Percentiles rank a stretch among this genome's conserved stretches.
Evolutionary conservation across 257 asterid genomes (phyloP).

Genomic region (Craterostigma plantagineum): DNA sequence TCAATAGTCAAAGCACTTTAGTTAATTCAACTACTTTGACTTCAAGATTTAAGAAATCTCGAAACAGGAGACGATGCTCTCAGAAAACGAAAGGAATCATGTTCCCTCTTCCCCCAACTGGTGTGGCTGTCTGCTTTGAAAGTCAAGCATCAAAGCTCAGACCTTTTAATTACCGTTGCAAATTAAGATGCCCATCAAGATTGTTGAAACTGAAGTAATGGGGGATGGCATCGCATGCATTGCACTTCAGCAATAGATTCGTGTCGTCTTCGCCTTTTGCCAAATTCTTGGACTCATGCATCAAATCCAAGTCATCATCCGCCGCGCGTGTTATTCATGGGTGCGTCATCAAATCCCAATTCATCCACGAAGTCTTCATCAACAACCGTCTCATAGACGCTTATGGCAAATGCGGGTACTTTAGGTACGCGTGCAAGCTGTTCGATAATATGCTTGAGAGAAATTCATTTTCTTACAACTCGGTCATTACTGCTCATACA

Average conservation of each 20-base stretch:
- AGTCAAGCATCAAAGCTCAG: too few species aligned
- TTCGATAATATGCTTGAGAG: constrained; percentile 22
- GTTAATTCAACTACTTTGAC: too few species aligned
- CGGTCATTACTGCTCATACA: constrained; percentile 22
- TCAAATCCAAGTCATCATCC: constrained; percentile 19
- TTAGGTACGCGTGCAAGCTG: constrained; percentile 17
- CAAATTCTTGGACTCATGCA: constrained; percentile 27
- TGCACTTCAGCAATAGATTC: constrained; percentile 10
- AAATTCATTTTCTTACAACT: constrained; percentile 26
- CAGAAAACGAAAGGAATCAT: too few species aligned
- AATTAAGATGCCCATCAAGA: constrained; percentile 2
- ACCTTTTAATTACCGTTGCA: constrained; percentile 2
- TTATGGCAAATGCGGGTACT: constrained; percentile 28
- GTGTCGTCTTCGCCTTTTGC: constrained; percentile 29
- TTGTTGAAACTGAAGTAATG: constrained; percentile 12
- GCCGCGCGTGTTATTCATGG: constrained; percentile 26
- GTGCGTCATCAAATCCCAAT: constrained; percentile 26
- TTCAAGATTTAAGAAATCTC: too few species aligned
- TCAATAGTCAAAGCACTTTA: too few species aligned
- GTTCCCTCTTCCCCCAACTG: too few species aligned
- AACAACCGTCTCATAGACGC: constrained; percentile 38
- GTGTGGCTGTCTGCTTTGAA: too few species aligned
- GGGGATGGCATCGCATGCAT: constrained; percentile 31
- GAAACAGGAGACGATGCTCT: too few species aligned
- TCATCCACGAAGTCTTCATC: constrained; percentile 31